A percentile compares a stretch with the other conserved stretches of the same genome.
phyloP scores from a whole-genome alignment of 495 filamentous ascomycete genomes.

The Emericellopsis terricola region DNA sequence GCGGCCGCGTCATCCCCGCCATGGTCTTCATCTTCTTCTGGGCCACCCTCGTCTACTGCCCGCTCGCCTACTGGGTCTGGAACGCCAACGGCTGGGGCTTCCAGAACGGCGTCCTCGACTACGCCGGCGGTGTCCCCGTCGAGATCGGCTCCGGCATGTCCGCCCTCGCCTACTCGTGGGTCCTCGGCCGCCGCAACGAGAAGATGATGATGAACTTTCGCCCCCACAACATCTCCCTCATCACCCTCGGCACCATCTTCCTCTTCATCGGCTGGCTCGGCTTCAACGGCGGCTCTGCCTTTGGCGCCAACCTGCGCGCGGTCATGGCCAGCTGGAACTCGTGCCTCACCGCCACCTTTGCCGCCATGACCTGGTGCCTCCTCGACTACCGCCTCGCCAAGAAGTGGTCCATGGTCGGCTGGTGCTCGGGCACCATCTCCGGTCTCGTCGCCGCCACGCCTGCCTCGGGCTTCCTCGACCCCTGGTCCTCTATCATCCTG shows the following conservation, averaged over 20 bases:
- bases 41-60: conserved; percentile 96
- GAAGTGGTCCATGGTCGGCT: conserved; percentile 99
- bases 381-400: conserved; percentile 88
- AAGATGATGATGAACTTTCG: conserved; percentile 97
- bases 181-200: conserved; percentile 91
- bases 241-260: conserved; percentile 84
- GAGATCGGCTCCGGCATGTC: conserved; percentile 90
- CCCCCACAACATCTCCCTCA: conserved; percentile 95
- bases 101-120: conserved; percentile 87
- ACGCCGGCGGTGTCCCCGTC: conserved; percentile 92
- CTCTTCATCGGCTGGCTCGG: conserved; percentile 99
- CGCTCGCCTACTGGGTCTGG: conserved; percentile 90
- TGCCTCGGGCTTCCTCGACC: conserved; percentile 70
- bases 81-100: conserved; percentile 84
- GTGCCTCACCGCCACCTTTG: conserved; percentile 81
- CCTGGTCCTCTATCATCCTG: conserved; percentile 75
- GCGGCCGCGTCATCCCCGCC: conserved; percentile 82
- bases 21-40: conserved; percentile 93
- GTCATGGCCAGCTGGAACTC: conserved; percentile 96
- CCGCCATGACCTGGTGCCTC: conserved; percentile 71
- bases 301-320: conserved; percentile 89
- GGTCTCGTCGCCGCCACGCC: conserved; percentile 85
- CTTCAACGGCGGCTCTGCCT: conserved; percentile 96
- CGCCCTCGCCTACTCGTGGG: conserved; percentile 86
- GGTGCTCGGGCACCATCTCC: conserved; percentile 89